These are phyloP conservation scores for Cokeromyces recurvatus DNA, from an alignment of 371 early-diverging fungal species.

Conservation along the genomic window DNA sequence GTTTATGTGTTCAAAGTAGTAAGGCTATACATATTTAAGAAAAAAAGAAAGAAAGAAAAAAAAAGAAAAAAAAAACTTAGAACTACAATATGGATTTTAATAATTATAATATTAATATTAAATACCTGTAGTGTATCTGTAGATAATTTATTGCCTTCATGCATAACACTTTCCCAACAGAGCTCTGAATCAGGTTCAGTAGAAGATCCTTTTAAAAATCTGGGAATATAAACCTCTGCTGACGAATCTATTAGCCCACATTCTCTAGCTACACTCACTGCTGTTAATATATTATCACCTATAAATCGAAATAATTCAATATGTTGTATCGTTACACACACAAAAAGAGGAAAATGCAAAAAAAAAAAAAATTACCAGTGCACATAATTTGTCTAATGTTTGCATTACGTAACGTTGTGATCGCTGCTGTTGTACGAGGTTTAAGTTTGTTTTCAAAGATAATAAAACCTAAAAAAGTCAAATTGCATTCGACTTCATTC, in stretches of 20 bases:
- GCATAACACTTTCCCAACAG: constrained; percentile 70
- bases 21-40: background rate
- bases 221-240: constrained; percentile 55
- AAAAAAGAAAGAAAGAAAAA: background rate
- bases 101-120: too few relatives aligned
- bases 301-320: background rate
- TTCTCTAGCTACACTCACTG: constrained; percentile 94
- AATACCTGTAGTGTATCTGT: constrained; percentile 57
- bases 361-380: constrained; percentile 74
- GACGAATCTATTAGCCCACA: constrained; percentile 70
- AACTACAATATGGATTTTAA: too few relatives aligned
- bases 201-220: constrained; percentile 50
- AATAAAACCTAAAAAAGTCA: constrained; percentile 93
- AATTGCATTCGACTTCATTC: constrained; percentile 79
- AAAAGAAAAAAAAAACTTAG: too few relatives aligned
- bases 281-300: constrained; percentile 97
- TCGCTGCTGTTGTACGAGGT: constrained; percentile 74
- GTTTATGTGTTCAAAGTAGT: background rate
- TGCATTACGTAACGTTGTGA: constrained; percentile 85
- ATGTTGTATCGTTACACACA: too few relatives aligned
- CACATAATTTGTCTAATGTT: constrained; percentile 96
- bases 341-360: too few relatives aligned
- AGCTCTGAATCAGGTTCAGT: constrained; percentile 52
- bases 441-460: constrained; percentile 99
- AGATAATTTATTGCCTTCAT: constrained; percentile 55